Conservation (phyloP, 148 eudicot genomes). For the Selenicereus undatus region DNA sequence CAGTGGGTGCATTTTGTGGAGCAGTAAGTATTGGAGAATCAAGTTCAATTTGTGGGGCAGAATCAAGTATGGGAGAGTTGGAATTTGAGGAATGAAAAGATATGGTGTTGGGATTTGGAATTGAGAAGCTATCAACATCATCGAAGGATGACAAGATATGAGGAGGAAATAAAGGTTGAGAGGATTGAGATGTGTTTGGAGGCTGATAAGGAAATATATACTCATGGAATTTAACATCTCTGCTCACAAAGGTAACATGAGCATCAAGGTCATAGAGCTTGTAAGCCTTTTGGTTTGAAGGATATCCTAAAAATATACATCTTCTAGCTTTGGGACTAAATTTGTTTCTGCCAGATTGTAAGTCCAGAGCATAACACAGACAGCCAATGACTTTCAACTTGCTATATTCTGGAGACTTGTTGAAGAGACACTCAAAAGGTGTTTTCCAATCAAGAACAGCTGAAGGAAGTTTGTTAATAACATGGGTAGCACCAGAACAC, state of each 20-base stretch:
- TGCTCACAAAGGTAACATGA: not conserved
- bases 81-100: no score
- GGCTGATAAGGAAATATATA: not conserved
- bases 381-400: not conserved
- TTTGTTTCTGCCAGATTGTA: not conserved
- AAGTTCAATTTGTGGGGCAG: no score
- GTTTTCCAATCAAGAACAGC: not conserved
- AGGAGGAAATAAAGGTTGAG: not conserved
- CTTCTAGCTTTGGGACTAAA: not conserved
- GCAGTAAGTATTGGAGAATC: no score
- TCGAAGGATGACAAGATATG: no score
- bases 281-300: not conserved
- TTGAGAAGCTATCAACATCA: no score
- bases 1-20: no score
- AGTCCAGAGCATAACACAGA: not conserved
- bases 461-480: not conserved
- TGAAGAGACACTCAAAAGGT: not conserved
- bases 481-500: not conserved
- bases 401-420: no score
- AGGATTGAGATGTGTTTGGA: no score
- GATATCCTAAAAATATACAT: not conserved
- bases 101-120: no score
- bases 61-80: no score
- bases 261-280: not conserved
- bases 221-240: not conserved